Percentiles rank a stretch among this genome's conserved stretches.
phyloP scores from a whole-genome alignment of 768 basidiomycete genomes.

The Leccinum aurantiacum region DNA sequence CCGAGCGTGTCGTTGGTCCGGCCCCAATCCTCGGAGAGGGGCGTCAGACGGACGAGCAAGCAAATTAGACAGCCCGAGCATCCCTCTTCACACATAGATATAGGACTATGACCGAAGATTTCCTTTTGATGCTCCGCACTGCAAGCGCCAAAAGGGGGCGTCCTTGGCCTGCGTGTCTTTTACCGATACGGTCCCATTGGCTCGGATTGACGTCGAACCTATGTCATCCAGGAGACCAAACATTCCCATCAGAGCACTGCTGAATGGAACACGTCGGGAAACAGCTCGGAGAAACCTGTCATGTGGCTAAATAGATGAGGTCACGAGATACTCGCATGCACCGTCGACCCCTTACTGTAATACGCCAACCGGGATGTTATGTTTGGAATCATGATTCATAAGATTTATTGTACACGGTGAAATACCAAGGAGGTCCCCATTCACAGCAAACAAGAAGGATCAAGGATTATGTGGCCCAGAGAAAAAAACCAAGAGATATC shows the following conservation, averaged over 20 bases:
- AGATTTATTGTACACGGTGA: constrained; percentile 1
- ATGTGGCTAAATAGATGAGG: not conserved
- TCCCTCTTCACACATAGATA: no score
- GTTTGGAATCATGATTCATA: not conserved
- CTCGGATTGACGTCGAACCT: not conserved
- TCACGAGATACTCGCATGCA: not conserved
- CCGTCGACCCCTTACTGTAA: not conserved
- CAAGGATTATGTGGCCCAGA: not conserved
- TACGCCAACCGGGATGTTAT: not conserved
- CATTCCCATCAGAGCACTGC: not conserved
- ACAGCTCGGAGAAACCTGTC: not conserved
- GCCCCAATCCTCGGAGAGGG: no score
- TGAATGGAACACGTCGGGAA: not conserved
- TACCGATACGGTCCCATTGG: no score
- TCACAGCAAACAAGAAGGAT: not conserved
- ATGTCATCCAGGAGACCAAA: not conserved
- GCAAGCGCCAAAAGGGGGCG: no score
- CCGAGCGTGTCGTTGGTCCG: no score
- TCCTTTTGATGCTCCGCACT: no score
- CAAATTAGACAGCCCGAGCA: no score
- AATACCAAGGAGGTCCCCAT: not conserved
- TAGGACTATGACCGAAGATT: no score
- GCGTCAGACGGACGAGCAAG: no score
- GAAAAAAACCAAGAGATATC: not conserved
- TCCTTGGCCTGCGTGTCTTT: not conserved